These are phyloP conservation scores for Tuber umbilicatum DNA, from an alignment of 495 filamentous ascomycete species.

Conservation along the genomic window DNA sequence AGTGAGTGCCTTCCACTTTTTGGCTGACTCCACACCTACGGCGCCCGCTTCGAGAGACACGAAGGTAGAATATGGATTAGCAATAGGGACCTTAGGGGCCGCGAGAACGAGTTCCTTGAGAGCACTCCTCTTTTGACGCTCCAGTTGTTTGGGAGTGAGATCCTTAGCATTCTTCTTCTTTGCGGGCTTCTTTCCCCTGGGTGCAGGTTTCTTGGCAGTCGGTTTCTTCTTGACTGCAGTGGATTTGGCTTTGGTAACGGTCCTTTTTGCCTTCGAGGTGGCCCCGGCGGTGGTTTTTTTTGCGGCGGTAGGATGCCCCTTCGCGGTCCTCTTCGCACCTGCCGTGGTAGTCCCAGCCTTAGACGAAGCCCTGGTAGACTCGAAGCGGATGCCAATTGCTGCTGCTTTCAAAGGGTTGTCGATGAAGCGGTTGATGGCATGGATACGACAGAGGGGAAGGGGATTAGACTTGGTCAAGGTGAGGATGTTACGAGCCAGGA, in stretches of 20 bases:
- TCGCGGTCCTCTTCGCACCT: constrained; percentile 9
- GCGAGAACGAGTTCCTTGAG: neutral
- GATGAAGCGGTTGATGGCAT: neutral
- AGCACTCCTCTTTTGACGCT: neutral
- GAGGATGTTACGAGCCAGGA: neutral
- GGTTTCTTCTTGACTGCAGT: constrained; percentile 13
- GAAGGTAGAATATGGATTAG: neutral
- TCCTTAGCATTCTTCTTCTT: constrained; percentile 8
- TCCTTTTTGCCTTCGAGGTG: neutral
- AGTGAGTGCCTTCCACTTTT: constrained; percentile 13
- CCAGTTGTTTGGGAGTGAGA: neutral
- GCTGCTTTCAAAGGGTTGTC: neutral
- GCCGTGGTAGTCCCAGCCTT: neutral
- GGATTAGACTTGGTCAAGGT: neutral
- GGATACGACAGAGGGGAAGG: constrained; percentile 1
- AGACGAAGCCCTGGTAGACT: neutral
- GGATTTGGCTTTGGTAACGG: constrained; percentile 1
- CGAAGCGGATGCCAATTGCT: constrained; percentile 3
- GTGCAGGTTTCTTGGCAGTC: neutral
- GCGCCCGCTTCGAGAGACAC: neutral
- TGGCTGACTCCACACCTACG: neutral
- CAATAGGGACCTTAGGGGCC: neutral
- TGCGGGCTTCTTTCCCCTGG: neutral
- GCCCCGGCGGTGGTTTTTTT: neutral
- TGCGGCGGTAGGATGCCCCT: neutral